Evolutionary conservation across 2,329 filamentous ascomycete species (phyloP), one percentile per base, ranked within the genome.

Genomic region (Colletotrichum acutatum): DNA sequence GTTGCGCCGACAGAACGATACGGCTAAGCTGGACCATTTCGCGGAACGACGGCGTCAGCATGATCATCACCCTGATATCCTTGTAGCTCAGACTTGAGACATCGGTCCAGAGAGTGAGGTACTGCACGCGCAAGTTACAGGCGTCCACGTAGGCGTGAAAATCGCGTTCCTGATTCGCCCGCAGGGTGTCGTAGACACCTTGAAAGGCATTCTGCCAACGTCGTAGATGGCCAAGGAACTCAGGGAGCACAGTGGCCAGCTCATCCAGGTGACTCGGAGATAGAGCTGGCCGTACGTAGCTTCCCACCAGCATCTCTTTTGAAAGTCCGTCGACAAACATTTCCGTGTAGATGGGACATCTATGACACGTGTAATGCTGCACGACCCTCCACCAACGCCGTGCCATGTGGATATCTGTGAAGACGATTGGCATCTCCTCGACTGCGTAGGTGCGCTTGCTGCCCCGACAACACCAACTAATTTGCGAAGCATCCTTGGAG

Each of bases 41-140:
- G 12, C 76, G 79, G 74, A 86, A 86, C 24, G 82, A 79, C 1
- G 84, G 83, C 2, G 84, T 86, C 28, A 86, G 78, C 3, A 76
- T 75, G 28, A 79, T 80, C 46, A 83, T 80, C 2, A 77, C 79
- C 60, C 78, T 77, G 59, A 83, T 76, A 46, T 81, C 78, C 4
- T 79, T 81, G 75, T 82, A 85, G 1, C 82, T 80, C 0, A 83
- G 78, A 11, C 84, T 78, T 0, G 79, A 77, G 0, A 83, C 79
- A 69, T 84, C 83, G 30, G 84, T 79, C 75, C 81, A 81, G 1
- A 84, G 77, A 4, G 85, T 77, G 34, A 85, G 77, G 66, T 85
- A 86, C 28, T 86, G 84, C 37, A 86, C 76, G 3, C 83, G 83
- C 8, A 86, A 75, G 63, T 82, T 84, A 66, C 83, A 80, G n/a